Evolutionary conservation across 768 basidiomycete species (phyloP).

Genomic region (Auricularia auricula-judae): DNA sequence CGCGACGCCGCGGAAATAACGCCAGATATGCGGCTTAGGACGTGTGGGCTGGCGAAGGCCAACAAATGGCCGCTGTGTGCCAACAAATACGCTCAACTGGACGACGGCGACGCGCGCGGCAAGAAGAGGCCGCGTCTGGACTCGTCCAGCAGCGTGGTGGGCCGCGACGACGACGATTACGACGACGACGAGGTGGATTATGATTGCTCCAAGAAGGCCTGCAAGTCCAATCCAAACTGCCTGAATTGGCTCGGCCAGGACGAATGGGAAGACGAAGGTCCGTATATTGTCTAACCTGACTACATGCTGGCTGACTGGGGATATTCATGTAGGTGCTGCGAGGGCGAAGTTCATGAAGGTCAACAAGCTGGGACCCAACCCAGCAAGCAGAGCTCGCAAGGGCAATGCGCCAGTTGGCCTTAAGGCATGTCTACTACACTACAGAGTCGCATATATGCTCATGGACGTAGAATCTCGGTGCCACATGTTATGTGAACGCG

Average conservation of each 20-base stretch:
- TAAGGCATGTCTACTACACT: conserved; percentile 35
- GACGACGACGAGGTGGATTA: conserved; percentile 59
- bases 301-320: conserved; percentile 5
- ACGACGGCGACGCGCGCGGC: conserved; percentile 5
- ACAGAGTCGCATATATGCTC: conserved; percentile 1
- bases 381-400: conserved; percentile 37
- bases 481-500: conserved; percentile 95
- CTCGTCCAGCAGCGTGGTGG: conserved; percentile 13
- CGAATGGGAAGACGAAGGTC: conserved; percentile 67
- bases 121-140: conserved; percentile 27
- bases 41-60: conserved; percentile 53
- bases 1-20: conserved; percentile 47
- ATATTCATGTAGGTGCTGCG: conserved; percentile 33
- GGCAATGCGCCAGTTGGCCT: conserved; percentile 61
- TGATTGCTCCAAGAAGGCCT: conserved; percentile 48
- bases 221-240: conserved; percentile 74
- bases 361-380: conserved; percentile 44
- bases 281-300: conserved; percentile 5
- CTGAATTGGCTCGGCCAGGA: conserved; percentile 82
- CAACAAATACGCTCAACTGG: conserved; percentile 36
- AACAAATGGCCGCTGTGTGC: conserved; percentile 43
- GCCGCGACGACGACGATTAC: conserved; percentile 39
- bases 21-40: conserved; percentile 48
- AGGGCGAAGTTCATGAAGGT: conserved; percentile 40
- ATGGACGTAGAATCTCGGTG: conserved; percentile 71